A percentile compares a stretch with the other conserved stretches of the same genome.
Evolutionary conservation across 305 asterid genomes (phyloP).

Genomic region (Fraxinus baroniana): DNA sequence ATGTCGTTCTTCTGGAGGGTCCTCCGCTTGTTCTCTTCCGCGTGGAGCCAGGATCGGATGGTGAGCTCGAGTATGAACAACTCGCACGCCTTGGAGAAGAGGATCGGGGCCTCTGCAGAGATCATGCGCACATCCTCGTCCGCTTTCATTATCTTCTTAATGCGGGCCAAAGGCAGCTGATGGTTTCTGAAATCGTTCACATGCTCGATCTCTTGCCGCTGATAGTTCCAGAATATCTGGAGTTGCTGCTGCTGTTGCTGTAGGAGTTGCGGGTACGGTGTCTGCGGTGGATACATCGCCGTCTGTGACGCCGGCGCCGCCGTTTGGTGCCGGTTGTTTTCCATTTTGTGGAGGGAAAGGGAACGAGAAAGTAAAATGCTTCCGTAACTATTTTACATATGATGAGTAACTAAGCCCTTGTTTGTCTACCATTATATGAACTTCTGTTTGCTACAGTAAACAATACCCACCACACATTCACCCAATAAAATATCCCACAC

Average conservation of each 20-base stretch:
- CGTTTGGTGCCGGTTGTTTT: constrained; percentile 59
- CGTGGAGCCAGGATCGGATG: constrained; percentile 32
- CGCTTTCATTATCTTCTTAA: constrained; percentile 78
- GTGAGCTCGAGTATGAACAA: constrained; percentile 40
- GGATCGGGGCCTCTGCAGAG: constrained; percentile 38
- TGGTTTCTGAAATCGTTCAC: constrained; percentile 83
- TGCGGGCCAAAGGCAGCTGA: constrained; percentile 79
- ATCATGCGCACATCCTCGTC: constrained; percentile 43
- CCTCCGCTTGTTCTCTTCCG: constrained; percentile 36
- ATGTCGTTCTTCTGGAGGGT: constrained; percentile 34
- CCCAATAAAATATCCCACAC: too few relatives aligned
- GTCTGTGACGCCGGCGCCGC: constrained; percentile 43
- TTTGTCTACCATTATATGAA: too few relatives aligned
- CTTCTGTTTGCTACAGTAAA: too few relatives aligned
- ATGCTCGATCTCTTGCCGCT: constrained; percentile 65
- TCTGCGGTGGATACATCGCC: constrained; percentile 45
- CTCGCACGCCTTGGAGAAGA: constrained; percentile 38
- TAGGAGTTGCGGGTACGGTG: constrained; percentile 67
- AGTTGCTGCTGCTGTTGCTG: constrained; percentile 48
- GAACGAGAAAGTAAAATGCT: not conserved
- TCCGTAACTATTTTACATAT: not conserved
- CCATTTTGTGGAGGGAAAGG: constrained; percentile 39
- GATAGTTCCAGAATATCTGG: constrained; percentile 68
- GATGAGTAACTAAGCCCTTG: too few relatives aligned
- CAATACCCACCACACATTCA: too few relatives aligned